Evolutionary conservation across 495 filamentous ascomycete species (phyloP).

Genomic region (Penicillium crystallinum): DNA sequence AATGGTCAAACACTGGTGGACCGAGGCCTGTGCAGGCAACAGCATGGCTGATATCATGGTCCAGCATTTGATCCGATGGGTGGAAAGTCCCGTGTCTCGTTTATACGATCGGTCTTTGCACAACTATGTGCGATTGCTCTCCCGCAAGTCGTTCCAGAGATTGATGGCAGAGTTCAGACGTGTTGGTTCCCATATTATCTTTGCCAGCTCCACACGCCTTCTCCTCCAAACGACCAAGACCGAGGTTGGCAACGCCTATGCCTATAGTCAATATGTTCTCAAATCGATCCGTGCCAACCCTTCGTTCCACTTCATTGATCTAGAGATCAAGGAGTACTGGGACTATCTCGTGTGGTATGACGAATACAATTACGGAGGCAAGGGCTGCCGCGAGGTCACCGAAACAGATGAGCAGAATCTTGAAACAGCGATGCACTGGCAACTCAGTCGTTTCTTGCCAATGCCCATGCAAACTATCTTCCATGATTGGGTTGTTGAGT

Average conservation of each 20-base stretch:
- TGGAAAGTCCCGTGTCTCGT: constrained; percentile 83
- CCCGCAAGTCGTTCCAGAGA: constrained; percentile 90
- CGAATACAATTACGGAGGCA: constrained; percentile 96
- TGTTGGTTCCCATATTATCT: constrained; percentile 90
- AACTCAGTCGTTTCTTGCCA: constrained; percentile 84
- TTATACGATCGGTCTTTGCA: constrained; percentile 95
- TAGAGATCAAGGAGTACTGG: constrained; percentile 99
- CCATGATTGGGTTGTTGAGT: constrained; percentile 89
- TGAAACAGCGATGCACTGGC: constrained; percentile 97
- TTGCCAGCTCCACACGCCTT: constrained; percentile 81
- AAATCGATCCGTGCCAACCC: constrained; percentile 94
- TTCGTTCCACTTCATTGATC: constrained; percentile 93
- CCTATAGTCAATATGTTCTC: constrained; percentile 94
- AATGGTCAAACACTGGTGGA: constrained; percentile 99
- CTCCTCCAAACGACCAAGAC: constrained; percentile 93
- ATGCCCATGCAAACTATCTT: constrained; percentile 75
- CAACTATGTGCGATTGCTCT: constrained; percentile 98
- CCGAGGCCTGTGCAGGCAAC: constrained; percentile 83
- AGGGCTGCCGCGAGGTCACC: constrained; percentile 77
- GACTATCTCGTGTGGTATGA: constrained; percentile 99
- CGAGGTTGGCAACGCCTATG: constrained; percentile 94
- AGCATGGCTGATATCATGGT: constrained; percentile 98
- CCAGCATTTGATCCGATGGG: constrained; percentile 94
- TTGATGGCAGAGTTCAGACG: constrained; percentile 95
- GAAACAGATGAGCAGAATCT: constrained; percentile 82